phyloP scores from a whole-genome alignment of 2,329 filamentous ascomycete genomes.

The Colletotrichum liriopes region DNA sequence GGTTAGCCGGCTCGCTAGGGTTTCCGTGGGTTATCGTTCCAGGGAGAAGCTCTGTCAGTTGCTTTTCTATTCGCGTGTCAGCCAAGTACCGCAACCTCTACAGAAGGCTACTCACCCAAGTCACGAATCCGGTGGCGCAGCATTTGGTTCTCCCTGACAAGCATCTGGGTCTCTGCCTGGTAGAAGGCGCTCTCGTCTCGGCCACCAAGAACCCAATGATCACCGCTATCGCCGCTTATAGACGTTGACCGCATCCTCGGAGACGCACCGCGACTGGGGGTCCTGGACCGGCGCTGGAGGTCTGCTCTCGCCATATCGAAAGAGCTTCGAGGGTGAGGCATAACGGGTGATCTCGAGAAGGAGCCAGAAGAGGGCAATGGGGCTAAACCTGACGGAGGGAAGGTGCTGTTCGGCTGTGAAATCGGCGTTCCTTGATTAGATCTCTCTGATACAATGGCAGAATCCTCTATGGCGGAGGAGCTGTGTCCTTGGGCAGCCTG shows the following conservation, averaged over 20 bases:
- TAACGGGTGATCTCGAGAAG: conserved; percentile 66
- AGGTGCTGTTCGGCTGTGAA: conserved; percentile 49
- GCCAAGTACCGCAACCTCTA: not conserved
- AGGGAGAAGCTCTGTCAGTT: conserved; percentile 62
- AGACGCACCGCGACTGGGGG: conserved; percentile 71
- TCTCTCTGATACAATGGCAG: conserved; percentile 62
- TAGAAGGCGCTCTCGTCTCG: conserved; percentile 85
- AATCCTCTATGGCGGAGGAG: conserved; percentile 66
- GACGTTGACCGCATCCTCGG: conserved; percentile 71
- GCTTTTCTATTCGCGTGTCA: conserved; percentile 61
- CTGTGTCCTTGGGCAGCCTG: conserved; percentile 59
- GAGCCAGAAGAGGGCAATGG: conserved; percentile 59
- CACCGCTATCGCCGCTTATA: conserved; percentile 72
- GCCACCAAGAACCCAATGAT: conserved; percentile 72
- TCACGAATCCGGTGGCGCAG: conserved; percentile 81
- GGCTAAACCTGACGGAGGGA: conserved; percentile 45
- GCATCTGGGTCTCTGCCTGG: conserved; percentile 84
- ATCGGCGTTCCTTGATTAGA: conserved; percentile 56
- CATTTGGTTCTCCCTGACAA: conserved; percentile 88
- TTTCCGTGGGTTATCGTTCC: conserved; percentile 48
- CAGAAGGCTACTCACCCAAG: conserved; percentile 67
- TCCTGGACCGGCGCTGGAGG: conserved; percentile 70
- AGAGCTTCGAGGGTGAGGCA: conserved; percentile 68
- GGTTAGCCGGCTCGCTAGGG: conserved; percentile 64
- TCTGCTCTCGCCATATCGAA: conserved; percentile 72